phyloP scores from a whole-genome alignment of 106 monocot genomes.

The Dactylorhiza incarnata region DNA sequence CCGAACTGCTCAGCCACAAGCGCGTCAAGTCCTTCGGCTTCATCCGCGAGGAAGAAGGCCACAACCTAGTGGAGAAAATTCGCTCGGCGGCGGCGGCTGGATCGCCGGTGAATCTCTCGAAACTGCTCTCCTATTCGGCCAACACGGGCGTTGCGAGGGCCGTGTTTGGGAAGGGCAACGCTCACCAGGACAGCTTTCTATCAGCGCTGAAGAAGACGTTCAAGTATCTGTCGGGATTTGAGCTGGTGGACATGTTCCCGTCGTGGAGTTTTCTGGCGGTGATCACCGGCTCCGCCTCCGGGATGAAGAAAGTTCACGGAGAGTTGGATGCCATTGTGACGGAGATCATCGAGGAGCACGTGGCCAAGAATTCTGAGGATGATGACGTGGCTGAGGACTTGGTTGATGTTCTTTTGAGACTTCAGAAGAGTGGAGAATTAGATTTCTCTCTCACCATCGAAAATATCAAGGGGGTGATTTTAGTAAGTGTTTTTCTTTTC shows the following conservation, averaged over 20 bases:
- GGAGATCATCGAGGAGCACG: background rate
- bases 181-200: background rate
- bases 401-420: background rate
- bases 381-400: background rate
- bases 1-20: background rate
- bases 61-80: background rate
- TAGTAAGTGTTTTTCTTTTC: no score
- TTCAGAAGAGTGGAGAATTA: background rate
- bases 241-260: background rate
- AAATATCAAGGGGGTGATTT: background rate
- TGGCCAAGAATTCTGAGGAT: background rate
- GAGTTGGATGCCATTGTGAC: background rate
- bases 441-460: background rate
- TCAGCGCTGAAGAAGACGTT: background rate
- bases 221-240: background rate
- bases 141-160: background rate
- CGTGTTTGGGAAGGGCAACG: background rate
- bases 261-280: background rate
- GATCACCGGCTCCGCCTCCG: background rate
- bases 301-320: background rate
- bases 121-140: background rate
- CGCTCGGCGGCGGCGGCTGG: background rate
- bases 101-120: background rate
- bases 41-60: slow-evolving; percentile 7
- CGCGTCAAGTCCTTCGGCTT: background rate